phyloP scores from a whole-genome alignment of 2,329 filamentous ascomycete genomes.

The Bipolaris oryzae region DNA sequence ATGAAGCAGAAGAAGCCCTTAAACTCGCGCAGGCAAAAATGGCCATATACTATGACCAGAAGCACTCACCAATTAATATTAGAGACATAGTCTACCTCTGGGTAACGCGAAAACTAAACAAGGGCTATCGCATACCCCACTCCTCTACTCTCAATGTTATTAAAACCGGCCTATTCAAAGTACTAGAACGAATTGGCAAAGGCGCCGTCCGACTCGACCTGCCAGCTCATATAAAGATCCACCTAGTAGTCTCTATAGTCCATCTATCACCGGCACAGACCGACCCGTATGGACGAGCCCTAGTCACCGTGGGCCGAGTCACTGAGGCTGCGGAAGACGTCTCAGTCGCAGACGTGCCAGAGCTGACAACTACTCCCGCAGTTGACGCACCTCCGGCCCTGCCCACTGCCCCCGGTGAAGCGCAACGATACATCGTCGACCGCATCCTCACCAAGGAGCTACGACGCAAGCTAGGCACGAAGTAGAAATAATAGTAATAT shows the following conservation, averaged over 20 bases:
- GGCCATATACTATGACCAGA: neutral
- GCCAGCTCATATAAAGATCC: neutral
- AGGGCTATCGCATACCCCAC: neutral
- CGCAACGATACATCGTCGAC: neutral
- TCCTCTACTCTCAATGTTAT: neutral
- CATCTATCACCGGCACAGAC: neutral
- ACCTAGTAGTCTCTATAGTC: neutral
- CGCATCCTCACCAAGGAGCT: neutral
- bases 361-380: neutral
- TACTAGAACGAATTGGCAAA: neutral
- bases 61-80: neutral
- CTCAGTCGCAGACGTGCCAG: too few relatives aligned
- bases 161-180: neutral
- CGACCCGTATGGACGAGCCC: neutral
- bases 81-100: neutral
- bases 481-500: neutral
- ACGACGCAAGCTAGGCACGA: neutral
- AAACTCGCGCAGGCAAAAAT: neutral
- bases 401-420: neutral
- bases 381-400: neutral
- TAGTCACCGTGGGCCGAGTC: neutral
- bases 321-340: neutral
- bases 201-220: neutral
- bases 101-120: neutral
- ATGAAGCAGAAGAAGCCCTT: neutral